Evolutionary conservation across 2,329 filamentous ascomycete species (phyloP).

Genomic region (Aspergillus sp.): DNA sequence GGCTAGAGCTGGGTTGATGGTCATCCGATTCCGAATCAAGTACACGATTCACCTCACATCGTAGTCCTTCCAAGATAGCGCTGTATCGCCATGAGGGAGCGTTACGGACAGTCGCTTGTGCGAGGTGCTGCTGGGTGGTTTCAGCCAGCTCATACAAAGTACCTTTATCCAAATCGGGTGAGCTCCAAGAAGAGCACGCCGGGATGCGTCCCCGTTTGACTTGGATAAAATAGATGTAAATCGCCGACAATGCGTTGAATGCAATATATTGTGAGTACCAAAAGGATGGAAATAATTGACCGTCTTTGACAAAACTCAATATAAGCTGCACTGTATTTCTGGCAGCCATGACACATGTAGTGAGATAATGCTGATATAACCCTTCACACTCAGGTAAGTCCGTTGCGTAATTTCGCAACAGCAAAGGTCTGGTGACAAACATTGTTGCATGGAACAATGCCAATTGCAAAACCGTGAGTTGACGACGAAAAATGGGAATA

Average conservation of each 20-base stretch:
- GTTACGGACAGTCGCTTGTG: slow-evolving; percentile 13
- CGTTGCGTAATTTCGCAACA: slow-evolving; percentile 14
- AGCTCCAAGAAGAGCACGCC: neutral
- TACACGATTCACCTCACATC: slow-evolving; percentile 9
- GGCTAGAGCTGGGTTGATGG: neutral
- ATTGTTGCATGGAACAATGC: slow-evolving; percentile 16
- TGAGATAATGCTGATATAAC: slow-evolving; percentile 7
- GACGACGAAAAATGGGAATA: slow-evolving; percentile 14
- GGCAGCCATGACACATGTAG: slow-evolving; percentile 11
- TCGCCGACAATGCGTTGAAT: slow-evolving; percentile 18
- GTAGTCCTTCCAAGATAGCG: slow-evolving; percentile 12
- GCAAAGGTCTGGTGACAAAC: slow-evolving; percentile 14
- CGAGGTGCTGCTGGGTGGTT: slow-evolving; percentile 10
- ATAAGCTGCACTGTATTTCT: slow-evolving; percentile 14
- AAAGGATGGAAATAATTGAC: slow-evolving; percentile 16
- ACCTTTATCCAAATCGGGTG: slow-evolving; percentile 4
- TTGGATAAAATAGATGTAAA: slow-evolving; percentile 17
- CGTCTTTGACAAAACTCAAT: slow-evolving; percentile 14
- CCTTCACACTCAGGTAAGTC: slow-evolving; percentile 12
- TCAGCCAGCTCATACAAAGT: slow-evolving; percentile 12
- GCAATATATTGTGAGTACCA: slow-evolving; percentile 22
- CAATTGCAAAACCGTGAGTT: slow-evolving; percentile 15
- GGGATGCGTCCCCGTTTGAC: slow-evolving; percentile 12
- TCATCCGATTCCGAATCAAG: neutral
- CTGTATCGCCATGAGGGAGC: slow-evolving; percentile 16